Base-by-base conservation (phyloP, 371 early-diverging fungal genomes). In the Circinella umbellata region DNA sequence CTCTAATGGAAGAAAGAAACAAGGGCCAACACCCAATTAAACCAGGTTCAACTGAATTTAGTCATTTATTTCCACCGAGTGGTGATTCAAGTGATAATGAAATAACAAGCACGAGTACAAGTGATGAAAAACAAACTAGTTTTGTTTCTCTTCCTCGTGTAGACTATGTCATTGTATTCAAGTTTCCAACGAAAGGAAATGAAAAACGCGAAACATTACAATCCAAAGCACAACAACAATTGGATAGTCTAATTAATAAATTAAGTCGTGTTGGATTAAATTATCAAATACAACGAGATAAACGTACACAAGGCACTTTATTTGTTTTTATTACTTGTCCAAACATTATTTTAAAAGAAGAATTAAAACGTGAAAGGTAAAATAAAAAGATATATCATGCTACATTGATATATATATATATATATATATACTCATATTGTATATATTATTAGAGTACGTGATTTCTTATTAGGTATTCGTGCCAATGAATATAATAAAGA, bases 381-480 rank as follows among this genome's bases (percentile, higher is more conserved):
- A 42, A n/a, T n/a, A 42, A 42, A 6, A 42, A 42, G 6, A n/a
- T n/a, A n/a, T n/a, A n/a, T n/a, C 6, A 42, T 42, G 11, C 1
- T 42, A 42, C 6, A 42, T 42, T 42, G 0, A 11, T 42, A 42
- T 9, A 42, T 6, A 42, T 39, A 42, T 42, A 42, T 2, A 65
- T 34, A 42, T 1, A n/a, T 17, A 35, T 1, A 27, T 13, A 20
- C n/a, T 15, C 51, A 47, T 34, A 36, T 34, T 37, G 37, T 59
- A 46, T 18, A 10, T 48, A 11, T 42, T 20, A 34, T 0, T 39
- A 89, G 91, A 63, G 77, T 88, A 20, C 82, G 89, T 6, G 93
- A 93, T 76, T 91, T 91, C 79, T 67, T 91, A 38, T 74, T 83
- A 18, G 93, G 93, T 37, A 87, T 90, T 59, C 81, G 82, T 36